phyloP scores from a whole-genome alignment of 441 rosid species.

The Flueggea neowawraea region DNA sequence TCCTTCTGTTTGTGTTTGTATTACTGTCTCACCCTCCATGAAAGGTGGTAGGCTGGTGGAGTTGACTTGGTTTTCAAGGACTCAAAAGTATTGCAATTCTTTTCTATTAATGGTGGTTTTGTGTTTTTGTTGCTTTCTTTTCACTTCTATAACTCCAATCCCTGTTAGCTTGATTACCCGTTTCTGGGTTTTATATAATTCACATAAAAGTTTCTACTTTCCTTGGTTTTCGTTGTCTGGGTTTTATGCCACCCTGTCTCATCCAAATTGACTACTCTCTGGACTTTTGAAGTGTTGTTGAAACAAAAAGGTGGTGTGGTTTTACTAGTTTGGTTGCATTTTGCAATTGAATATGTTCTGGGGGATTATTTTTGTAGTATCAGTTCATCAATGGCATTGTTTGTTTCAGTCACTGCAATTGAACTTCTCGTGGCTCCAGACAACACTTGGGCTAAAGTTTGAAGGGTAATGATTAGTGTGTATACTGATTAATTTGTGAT shows the following conservation, averaged over 20 bases:
- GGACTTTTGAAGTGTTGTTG: background rate
- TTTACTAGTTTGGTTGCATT: slow-evolving; percentile 4
- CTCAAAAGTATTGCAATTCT: slow-evolving; percentile 19
- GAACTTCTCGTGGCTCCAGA: slow-evolving; percentile 9
- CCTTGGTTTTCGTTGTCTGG: slow-evolving; percentile 1
- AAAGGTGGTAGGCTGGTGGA: slow-evolving; percentile 76
- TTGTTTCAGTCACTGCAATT: slow-evolving; percentile 1
- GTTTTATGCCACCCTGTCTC: slow-evolving; percentile 17
- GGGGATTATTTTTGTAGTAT: slow-evolving; percentile 2
- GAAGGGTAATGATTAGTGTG: slow-evolving; percentile 6
- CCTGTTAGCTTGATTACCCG: slow-evolving; percentile 7
- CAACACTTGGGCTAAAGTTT: slow-evolving; percentile 13
- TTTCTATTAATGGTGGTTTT: slow-evolving; percentile 10
- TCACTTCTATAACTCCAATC: slow-evolving; percentile 4
- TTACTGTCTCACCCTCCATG: slow-evolving; percentile 29
- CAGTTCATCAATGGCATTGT: background rate
- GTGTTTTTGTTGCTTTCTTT: slow-evolving; percentile 19
- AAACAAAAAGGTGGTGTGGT: slow-evolving; percentile 12
- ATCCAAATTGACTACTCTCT: too few relatives aligned
- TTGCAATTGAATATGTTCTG: slow-evolving; percentile 8
- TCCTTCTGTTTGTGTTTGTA: slow-evolving; percentile 5
- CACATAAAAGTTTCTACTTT: background rate
- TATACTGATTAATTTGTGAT: background rate
- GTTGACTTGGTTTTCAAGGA: slow-evolving; percentile 54
- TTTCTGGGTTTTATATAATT: slow-evolving; percentile 14